Percentiles rank a stretch among this genome's conserved stretches.
Conservation (phyloP, 2,329 filamentous ascomycete species). For the Ilyonectria sp. region DNA sequence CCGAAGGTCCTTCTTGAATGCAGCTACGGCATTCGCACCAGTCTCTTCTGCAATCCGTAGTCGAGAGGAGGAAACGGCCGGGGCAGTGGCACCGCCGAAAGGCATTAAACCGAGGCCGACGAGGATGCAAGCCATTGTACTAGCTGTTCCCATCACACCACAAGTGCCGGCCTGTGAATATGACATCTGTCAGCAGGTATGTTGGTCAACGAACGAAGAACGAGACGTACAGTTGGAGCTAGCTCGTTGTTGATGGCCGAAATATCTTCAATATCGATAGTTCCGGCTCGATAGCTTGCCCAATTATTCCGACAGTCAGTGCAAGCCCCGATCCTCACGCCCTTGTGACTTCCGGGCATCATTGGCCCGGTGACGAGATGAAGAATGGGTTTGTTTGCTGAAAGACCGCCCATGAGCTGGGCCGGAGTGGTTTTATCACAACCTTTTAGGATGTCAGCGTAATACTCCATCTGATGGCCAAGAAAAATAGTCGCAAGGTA, state of each 20-base stretch:
- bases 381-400: slow-evolving; percentile 79
- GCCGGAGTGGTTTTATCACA: slow-evolving; percentile 84
- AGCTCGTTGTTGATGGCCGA: slow-evolving; percentile 79
- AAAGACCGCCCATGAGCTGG: slow-evolving; percentile 83
- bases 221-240: slow-evolving; percentile 72
- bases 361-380: slow-evolving; percentile 81
- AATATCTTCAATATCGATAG: slow-evolving; percentile 81
- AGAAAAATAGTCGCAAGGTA: too few relatives aligned
- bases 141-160: slow-evolving; percentile 93
- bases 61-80: slow-evolving; percentile 83
- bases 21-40: slow-evolving; percentile 78
- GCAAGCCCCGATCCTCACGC: slow-evolving; percentile 78
- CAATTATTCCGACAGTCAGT: slow-evolving; percentile 83
- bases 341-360: slow-evolving; percentile 79
- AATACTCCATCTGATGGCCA: neutral
- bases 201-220: too few relatives aligned
- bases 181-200: neutral
- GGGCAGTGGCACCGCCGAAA: slow-evolving; percentile 82
- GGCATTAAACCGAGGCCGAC: slow-evolving; percentile 87
- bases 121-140: slow-evolving; percentile 89
- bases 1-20: slow-evolving; percentile 69
- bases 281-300: slow-evolving; percentile 77
- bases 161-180: slow-evolving; percentile 77
- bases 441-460: slow-evolving; percentile 56
- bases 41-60: slow-evolving; percentile 86